Evolutionary conservation across 2,329 filamentous ascomycete species (phyloP).

Genomic region (Geoglossum cookeanum): DNA sequence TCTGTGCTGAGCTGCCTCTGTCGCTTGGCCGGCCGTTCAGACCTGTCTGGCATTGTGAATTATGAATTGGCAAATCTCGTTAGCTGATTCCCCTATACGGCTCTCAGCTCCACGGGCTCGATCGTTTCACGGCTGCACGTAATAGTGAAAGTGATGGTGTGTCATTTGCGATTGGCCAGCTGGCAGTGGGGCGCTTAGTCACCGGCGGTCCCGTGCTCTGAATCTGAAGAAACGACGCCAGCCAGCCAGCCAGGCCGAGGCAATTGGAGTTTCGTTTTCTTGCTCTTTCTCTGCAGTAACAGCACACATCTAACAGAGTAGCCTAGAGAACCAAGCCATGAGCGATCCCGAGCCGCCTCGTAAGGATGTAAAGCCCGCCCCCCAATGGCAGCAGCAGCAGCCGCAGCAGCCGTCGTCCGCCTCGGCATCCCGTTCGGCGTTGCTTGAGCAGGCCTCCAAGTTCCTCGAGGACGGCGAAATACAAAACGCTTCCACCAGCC

Average conservation of each 20-base stretch:
- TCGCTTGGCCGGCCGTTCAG: conserved; percentile 18
- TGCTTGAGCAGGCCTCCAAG: conserved; percentile 46
- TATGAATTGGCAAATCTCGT: not conserved
- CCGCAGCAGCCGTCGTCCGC: conserved; percentile 6
- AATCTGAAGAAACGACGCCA: no score
- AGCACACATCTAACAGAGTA: no score
- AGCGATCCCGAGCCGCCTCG: not conserved
- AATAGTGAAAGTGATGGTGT: not conserved
- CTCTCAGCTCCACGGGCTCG: not conserved
- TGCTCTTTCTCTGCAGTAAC: no score
- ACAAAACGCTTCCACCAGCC: conserved; percentile 45
- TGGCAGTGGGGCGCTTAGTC: not conserved
- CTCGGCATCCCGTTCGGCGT: not conserved
- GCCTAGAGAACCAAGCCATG: not conserved
- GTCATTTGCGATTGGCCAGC: not conserved
- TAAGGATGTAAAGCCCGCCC: not conserved
- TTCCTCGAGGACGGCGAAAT: conserved; percentile 65
- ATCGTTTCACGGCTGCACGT: conserved; percentile 1
- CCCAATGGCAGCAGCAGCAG: conserved; percentile 10
- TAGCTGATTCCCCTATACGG: not conserved
- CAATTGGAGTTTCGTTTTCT: no score
- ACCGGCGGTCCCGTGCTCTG: not conserved
- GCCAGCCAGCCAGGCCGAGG: no score
- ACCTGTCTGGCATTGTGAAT: not conserved
- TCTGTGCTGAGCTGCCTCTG: conserved; percentile 23